These are phyloP conservation scores for Pyrus communis DNA, from an alignment of 306 rosid genomes.

Conservation along the genomic window DNA sequence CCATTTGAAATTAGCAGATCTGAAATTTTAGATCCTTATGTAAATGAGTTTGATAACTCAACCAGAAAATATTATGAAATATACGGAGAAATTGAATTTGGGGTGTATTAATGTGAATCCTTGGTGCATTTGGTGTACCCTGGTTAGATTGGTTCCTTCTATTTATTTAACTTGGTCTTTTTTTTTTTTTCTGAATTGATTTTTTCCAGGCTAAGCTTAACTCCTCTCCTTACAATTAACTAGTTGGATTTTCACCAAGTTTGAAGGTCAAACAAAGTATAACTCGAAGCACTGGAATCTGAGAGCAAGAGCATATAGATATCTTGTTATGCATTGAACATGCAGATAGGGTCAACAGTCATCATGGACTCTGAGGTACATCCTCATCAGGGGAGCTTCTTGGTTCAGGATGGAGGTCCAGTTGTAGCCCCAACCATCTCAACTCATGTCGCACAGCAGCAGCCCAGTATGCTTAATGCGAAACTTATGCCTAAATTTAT, in stretches of 20 bases:
- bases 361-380: constrained; percentile 32
- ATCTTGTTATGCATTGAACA: constrained; percentile 17
- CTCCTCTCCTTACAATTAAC: constrained; percentile 1
- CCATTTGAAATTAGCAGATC: background rate
- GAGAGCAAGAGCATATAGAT: constrained; percentile 17
- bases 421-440: constrained; percentile 36
- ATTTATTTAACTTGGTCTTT: background rate
- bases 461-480: constrained; percentile 44
- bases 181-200: background rate
- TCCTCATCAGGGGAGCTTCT: constrained; percentile 31
- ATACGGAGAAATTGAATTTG: background rate
- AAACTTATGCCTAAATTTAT: background rate
- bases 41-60: background rate
- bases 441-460: constrained; percentile 31
- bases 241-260: background rate
- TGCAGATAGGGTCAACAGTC: constrained; percentile 48
- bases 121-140: background rate
- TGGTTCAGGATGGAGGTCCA: constrained; percentile 48
- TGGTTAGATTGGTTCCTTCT: background rate
- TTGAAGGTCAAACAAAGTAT: background rate
- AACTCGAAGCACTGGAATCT: background rate
- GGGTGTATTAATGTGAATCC: background rate
- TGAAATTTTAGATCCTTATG: background rate
- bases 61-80: background rate
- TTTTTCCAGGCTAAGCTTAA: background rate